Conservation (phyloP, 306 rosid genomes). For the Pterocarpus santalinus region DNA sequence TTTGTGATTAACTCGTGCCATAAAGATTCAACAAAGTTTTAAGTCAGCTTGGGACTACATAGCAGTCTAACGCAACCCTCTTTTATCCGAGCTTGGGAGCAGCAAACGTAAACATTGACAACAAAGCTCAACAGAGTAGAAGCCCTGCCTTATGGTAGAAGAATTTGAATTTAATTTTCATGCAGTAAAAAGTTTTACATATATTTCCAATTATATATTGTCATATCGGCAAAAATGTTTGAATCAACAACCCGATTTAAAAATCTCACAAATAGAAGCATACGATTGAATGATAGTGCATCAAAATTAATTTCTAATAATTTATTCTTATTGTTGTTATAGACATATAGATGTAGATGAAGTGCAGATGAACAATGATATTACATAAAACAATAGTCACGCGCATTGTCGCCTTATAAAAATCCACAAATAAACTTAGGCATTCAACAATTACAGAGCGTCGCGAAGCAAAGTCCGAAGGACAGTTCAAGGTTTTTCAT, state of each 20-base stretch:
- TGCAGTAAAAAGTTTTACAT: too few species aligned
- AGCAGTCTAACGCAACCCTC: neutral
- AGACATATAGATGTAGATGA: neutral
- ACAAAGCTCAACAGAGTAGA: too few species aligned
- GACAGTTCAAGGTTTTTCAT: neutral
- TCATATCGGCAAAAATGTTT: too few species aligned
- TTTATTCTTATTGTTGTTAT: neutral
- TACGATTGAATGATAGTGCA: too few species aligned
- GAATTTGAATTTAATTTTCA: neutral
- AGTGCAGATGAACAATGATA: constrained; percentile 2
- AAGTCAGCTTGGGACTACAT: constrained; percentile 1
- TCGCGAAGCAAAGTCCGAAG: constrained; percentile 7
- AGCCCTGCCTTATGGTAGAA: neutral
- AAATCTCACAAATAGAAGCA: too few species aligned
- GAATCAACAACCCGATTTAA: too few species aligned
- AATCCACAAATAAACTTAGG: neutral
- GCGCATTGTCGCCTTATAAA: constrained; percentile 34
- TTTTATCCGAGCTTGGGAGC: too few species aligned
- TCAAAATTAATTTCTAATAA: too few species aligned
- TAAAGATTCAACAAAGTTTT: constrained; percentile 25
- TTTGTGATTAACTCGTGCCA: neutral
- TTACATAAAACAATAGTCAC: constrained; percentile 27
- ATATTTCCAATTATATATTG: too few species aligned
- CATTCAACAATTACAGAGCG: constrained; percentile 14
- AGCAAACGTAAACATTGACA: neutral